Evolutionary conservation across 2,329 filamentous ascomycete species (phyloP).

Genomic region (Fusarium buxicola): DNA sequence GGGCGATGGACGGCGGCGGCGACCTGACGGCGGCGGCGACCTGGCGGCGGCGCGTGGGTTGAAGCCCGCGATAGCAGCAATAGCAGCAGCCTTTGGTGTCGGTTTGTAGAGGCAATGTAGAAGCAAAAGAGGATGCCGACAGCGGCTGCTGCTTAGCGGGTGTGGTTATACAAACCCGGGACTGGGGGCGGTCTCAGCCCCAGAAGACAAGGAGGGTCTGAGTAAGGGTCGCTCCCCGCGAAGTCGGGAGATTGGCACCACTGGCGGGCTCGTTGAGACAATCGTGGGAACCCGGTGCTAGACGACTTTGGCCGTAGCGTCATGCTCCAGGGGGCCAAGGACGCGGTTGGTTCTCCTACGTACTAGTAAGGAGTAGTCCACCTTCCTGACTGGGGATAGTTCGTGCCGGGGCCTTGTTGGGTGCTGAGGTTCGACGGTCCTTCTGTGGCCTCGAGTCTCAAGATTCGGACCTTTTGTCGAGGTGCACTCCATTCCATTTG

Average conservation of each 20-base stretch:
- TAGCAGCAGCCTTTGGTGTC: conserved; percentile 26
- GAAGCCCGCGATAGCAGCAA: conserved; percentile 38
- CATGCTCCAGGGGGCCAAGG: neutral
- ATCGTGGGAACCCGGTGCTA: conserved; percentile 25
- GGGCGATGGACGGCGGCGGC: conserved; percentile 18
- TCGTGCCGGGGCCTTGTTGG: conserved; percentile 17
- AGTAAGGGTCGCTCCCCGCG: conserved; percentile 37
- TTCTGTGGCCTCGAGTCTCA: conserved; percentile 24
- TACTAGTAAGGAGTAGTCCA: too few relatives aligned
- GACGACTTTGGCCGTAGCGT: conserved; percentile 26
- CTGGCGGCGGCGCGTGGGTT: conserved; percentile 37
- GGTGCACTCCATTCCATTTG: conserved; percentile 6
- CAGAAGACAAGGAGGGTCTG: conserved; percentile 28
- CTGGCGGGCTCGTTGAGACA: neutral
- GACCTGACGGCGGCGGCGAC: too few relatives aligned
- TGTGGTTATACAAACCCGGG: conserved; percentile 37
- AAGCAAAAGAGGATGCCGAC: conserved; percentile 35
- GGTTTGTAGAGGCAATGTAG: conserved; percentile 29
- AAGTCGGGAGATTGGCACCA: conserved; percentile 32
- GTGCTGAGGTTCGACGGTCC: conserved; percentile 23
- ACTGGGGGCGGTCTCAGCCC: conserved; percentile 35
- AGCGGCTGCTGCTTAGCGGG: conserved; percentile 35
- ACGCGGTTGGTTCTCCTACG: too few relatives aligned
- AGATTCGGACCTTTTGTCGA: conserved; percentile 45
- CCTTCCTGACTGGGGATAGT: conserved; percentile 35